Evolutionary conservation across 2,329 filamentous ascomycete genomes (phyloP), one percentile per base, ranked within the genome.

Genomic region (Talaromyces atroroseus): DNA sequence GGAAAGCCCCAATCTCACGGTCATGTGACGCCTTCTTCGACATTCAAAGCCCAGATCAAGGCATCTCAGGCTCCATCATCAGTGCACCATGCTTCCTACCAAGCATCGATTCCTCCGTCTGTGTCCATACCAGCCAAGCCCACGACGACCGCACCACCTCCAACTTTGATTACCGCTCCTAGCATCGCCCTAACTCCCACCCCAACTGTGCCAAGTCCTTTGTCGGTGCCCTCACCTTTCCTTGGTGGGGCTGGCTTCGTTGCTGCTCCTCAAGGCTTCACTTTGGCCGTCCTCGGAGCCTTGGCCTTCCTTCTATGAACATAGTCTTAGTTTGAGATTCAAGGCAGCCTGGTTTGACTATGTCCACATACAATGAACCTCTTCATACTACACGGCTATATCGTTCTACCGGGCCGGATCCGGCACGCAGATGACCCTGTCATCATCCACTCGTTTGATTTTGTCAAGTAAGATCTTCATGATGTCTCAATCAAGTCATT

Each of bases 271-370:
- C 21, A 52, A 34, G 52, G 59, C 12, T 42, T 59, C 7, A 52
- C 49, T 5, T 26, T 54, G 49, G 59, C 51, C 29, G 47, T 61
- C 6, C 44, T 52, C 16, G 55, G 59, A 45, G 59, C 59, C 23
- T 20, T 60, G 24, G 57, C 53, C n/a, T 55, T 60, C 53, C 42
- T 59, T 29, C 14, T 60, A 36, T 60, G 57, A 60, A 45, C 29
- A 40, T 32, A 42, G 12, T 44, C 20, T 18, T 7, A 5, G 29
- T 40, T 14, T 38, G 29, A 45, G 21, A 29, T 32, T 21, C 2
- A 24, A 42, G 29, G 14, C 21, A 16, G 48, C 42, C 6, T 49
- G 26, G 26, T 29, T 29, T 6, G 32, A 36, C 32, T 16, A 3
- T 36, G 32, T 10, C 32, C 11, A 16, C 32, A 36, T 36, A 36